phyloP scores from a whole-genome alignment of 1,139 yeast species.

The Kodamaea plutei region DNA sequence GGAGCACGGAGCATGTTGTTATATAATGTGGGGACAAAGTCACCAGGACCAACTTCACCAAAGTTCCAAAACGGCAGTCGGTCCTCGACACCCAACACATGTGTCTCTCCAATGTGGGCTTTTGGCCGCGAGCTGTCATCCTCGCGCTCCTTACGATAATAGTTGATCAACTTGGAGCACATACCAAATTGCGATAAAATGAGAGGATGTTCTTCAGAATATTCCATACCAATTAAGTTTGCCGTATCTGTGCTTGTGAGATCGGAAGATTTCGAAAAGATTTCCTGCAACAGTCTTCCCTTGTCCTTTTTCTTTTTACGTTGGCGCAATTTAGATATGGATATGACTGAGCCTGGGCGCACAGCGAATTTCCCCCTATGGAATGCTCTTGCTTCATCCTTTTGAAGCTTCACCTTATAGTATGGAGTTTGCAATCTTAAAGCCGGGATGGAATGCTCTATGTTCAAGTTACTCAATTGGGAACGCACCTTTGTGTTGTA shows the following conservation, averaged over 20 bases:
- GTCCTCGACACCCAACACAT: conserved; percentile 91
- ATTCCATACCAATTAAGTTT: conserved; percentile 74
- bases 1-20: conserved; percentile 94
- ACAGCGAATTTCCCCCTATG: conserved; percentile 77
- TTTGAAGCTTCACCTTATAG: conserved; percentile 73
- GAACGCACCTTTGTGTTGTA: conserved; percentile 91
- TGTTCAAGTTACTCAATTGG: conserved; percentile 83
- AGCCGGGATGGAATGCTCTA: conserved; percentile 92
- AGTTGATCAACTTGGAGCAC: conserved; percentile 92
- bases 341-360: conserved; percentile 73
- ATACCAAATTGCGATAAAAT: conserved; percentile 87
- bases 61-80: conserved; percentile 98
- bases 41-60: conserved; percentile 95
- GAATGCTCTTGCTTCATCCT: conserved; percentile 68
- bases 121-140: conserved; percentile 88
- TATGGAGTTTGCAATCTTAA: conserved; percentile 83
- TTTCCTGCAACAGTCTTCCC: conserved; percentile 74
- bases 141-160: conserved; percentile 78
- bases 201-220: conserved; percentile 84
- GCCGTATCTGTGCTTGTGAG: conserved; percentile 83
- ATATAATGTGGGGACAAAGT: conserved; percentile 87
- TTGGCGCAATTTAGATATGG: conserved; percentile 70
- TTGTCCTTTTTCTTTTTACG: conserved; percentile 88
- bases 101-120: conserved; percentile 88
- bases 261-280: conserved; percentile 68